Conservation (phyloP, 2,329 filamentous ascomycete genomes). For the Trichoderma arundinaceum region DNA sequence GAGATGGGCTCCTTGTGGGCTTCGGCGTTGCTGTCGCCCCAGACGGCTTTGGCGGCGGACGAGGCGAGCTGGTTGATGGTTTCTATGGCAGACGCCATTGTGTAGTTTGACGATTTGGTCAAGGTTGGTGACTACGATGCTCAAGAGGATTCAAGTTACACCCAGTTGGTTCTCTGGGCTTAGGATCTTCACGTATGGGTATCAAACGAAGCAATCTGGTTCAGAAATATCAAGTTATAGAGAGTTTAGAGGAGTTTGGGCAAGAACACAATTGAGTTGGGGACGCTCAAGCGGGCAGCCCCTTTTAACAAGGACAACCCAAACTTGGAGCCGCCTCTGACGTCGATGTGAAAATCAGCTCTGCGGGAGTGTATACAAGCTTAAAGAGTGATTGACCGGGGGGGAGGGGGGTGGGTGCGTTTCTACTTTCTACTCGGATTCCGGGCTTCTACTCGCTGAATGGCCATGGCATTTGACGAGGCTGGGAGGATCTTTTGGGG, state of each 20-base stretch:
- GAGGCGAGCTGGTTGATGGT: constrained; percentile 62
- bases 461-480: neutral
- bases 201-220: too few relatives aligned
- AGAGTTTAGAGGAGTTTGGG: too few relatives aligned
- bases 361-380: too few relatives aligned
- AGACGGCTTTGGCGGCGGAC: constrained; percentile 51
- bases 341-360: constrained; percentile 19
- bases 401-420: too few relatives aligned
- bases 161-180: too few relatives aligned
- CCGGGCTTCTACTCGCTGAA: neutral
- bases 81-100: constrained; percentile 60
- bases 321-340: constrained; percentile 14
- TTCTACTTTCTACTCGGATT: neutral
- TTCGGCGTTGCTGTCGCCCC: constrained; percentile 48
- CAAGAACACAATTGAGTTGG: too few relatives aligned
- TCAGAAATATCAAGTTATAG: too few relatives aligned
- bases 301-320: constrained; percentile 3
- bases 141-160: too few relatives aligned
- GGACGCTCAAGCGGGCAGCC: too few relatives aligned
- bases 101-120: neutral
- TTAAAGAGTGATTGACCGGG: too few relatives aligned
- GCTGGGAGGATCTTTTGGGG: neutral
- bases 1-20: constrained; percentile 69
- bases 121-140: too few relatives aligned
- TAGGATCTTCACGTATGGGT: too few relatives aligned